Evolutionary conservation across 345 rosid genomes (phyloP), one percentile per base, ranked within the genome.

Genomic region (Sonneratia alba): DNA sequence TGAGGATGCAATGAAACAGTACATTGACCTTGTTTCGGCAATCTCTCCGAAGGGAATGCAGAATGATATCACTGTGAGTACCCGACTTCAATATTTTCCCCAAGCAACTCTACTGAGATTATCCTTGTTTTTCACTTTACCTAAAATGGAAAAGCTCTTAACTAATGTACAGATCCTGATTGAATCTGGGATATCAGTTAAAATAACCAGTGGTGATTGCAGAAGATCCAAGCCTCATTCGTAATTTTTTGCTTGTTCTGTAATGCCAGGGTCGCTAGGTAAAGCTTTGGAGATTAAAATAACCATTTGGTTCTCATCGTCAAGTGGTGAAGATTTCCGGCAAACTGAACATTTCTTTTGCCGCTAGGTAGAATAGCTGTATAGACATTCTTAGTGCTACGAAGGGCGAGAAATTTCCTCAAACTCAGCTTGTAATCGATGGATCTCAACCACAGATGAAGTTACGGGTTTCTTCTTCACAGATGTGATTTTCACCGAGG

Each of bases 1-100:
- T 14, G 87, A 87, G 66, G 77, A 42, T 15, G 88, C 90, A 36
- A 87, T 87, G 90, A 83, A 84, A 78, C 79, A 72, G 70, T 87
- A 87, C 68, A 75, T 84, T 36, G 59, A 56, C 47, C 72, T 83
- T 75, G 77, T 87, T 27, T 81, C 86, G 6, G 68, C 57, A 49
- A 82, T 57, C 72, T 57, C 79, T 66, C 85, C 86, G 61, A 79
- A 40, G 43, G 77, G 77, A 78, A 73, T 57, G 67, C 74, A 69
- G 72, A 73, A 71, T 67, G 68, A 66, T 72, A 24, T 15, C 36
- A n/a, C 9, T 43, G 89, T 80, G 73, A 78, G 81, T 45, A 34
- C 21, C 59, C 48, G 15, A 32, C 74, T 43, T 13, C 48, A 22
- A 55, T 34, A 40, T 59, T 42, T 6, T 11, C 40, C 45, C 10